A percentile compares a stretch with the other conserved stretches of the same genome.
phyloP scores from a whole-genome alignment of 768 basidiomycete genomes.

The Leccinum uliginosum region DNA sequence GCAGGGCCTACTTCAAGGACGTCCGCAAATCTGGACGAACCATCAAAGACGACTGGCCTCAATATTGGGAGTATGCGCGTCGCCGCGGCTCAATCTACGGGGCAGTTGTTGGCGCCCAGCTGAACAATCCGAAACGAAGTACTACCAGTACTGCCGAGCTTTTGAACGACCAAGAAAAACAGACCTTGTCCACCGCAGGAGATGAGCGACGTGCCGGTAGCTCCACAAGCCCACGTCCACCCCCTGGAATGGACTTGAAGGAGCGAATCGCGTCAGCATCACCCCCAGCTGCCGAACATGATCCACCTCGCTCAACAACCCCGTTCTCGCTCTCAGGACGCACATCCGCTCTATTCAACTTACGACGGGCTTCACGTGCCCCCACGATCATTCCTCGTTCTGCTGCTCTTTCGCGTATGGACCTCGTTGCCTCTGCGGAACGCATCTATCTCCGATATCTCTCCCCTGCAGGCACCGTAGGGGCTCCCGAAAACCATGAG shows the following conservation, averaged over 20 bases:
- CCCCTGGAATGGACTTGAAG: slow-evolving; percentile 27
- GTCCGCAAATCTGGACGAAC: slow-evolving; percentile 90
- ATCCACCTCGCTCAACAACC: slow-evolving; percentile 64
- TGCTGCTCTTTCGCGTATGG: slow-evolving; percentile 82
- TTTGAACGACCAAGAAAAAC: slow-evolving; percentile 66
- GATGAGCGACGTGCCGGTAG: slow-evolving; percentile 49
- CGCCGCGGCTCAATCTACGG: slow-evolving; percentile 91
- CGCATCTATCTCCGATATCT: slow-evolving; percentile 96
- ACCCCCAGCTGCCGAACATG: slow-evolving; percentile 44
- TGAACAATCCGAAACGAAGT: slow-evolving; percentile 64
- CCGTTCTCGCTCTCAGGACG: slow-evolving; percentile 75
- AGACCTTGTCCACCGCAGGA: slow-evolving; percentile 44
- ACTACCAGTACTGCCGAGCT: slow-evolving; percentile 77
- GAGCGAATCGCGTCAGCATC: slow-evolving; percentile 41
- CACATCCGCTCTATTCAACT: slow-evolving; percentile 72
- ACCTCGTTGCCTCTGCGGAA: slow-evolving; percentile 90
- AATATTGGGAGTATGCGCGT: slow-evolving; percentile 94
- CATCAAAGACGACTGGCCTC: slow-evolving; percentile 97
- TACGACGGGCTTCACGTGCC: slow-evolving; percentile 77
- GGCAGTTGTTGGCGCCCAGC: slow-evolving; percentile 74
- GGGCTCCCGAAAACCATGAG: slow-evolving; percentile 89
- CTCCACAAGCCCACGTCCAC: slow-evolving; percentile 57
- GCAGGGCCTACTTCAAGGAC: slow-evolving; percentile 98
- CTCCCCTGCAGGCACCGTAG: slow-evolving; percentile 69
- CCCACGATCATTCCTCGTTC: slow-evolving; percentile 94